phyloP scores from a whole-genome alignment of 768 basidiomycete genomes.

The Megacollybia marginata region DNA sequence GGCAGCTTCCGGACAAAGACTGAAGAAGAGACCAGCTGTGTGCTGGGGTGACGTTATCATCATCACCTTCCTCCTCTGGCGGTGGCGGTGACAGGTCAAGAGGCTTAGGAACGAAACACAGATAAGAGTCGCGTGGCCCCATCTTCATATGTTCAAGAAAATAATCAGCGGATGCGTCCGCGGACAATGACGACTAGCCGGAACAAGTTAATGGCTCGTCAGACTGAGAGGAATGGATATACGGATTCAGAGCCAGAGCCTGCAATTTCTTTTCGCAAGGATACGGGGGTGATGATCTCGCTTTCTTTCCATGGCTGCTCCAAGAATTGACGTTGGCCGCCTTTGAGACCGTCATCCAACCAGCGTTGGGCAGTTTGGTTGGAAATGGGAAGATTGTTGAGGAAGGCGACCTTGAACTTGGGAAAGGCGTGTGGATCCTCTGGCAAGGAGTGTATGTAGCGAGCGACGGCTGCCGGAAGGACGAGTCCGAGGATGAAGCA shows the following conservation, averaged over 20 bases:
- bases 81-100: slow-evolving; percentile 35
- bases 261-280: slow-evolving; percentile 51
- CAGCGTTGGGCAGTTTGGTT: slow-evolving; percentile 70
- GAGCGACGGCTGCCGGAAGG: slow-evolving; percentile 26
- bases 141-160: slow-evolving; percentile 72
- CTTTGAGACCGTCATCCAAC: slow-evolving; percentile 64
- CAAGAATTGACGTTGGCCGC: slow-evolving; percentile 74
- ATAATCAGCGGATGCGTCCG: slow-evolving; percentile 24
- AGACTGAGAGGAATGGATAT: slow-evolving; percentile 17
- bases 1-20: slow-evolving; percentile 71
- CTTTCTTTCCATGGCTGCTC: slow-evolving; percentile 51
- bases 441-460: slow-evolving; percentile 63
- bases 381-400: slow-evolving; percentile 68
- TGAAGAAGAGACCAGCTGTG: slow-evolving; percentile 80
- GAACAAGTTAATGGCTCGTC: slow-evolving; percentile 11
- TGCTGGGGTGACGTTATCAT: slow-evolving; percentile 57
- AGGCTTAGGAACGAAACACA: slow-evolving; percentile 73
- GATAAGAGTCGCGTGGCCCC: slow-evolving; percentile 59
- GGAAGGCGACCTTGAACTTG: slow-evolving; percentile 72
- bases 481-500: slow-evolving; percentile 12
- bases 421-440: slow-evolving; percentile 79
- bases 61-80: slow-evolving; percentile 42
- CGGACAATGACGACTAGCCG: slow-evolving; percentile 6
- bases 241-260: slow-evolving; percentile 39
- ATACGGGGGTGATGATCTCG: slow-evolving; percentile 24